Conservation (phyloP, 2,329 filamentous ascomycete species). For the Paraphaeosphaeria minitans region DNA sequence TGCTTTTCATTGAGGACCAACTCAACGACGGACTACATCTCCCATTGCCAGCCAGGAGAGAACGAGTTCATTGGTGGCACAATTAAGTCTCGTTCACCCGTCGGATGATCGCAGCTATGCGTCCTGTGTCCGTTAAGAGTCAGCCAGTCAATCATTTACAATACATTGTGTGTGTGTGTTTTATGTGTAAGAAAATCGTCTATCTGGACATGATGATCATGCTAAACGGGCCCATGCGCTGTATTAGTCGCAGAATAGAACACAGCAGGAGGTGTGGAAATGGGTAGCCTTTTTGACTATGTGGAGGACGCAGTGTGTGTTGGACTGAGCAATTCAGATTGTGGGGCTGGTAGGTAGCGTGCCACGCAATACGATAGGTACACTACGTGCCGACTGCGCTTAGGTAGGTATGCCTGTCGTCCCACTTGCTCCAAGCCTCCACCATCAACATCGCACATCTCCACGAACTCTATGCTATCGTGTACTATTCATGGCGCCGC, state of each 20-base stretch:
- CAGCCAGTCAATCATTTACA: no score
- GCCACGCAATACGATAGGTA: neutral
- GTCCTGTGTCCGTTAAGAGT: no score
- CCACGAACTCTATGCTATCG: neutral
- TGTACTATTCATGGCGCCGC: neutral
- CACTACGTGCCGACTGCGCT: neutral
- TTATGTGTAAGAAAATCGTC: constrained; percentile 1
- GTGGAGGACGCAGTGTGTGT: neutral
- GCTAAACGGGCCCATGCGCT: neutral
- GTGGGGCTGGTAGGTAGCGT: no score
- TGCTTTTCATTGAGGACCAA: no score
- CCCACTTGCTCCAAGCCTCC: neutral
- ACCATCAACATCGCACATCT: neutral
- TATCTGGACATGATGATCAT: constrained; percentile 1
- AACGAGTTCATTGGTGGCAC: no score
- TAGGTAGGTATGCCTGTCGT: no score
- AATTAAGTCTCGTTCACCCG: no score
- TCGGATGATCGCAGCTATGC: no score
- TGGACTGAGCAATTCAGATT: neutral
- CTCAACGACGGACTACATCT: no score
- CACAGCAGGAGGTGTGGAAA: neutral
- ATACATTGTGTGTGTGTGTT: no score
- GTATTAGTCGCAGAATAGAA: neutral
- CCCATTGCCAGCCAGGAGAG: no score
- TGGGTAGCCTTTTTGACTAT: neutral